A percentile compares a stretch with the other conserved stretches of the same genome.
phyloP scores from a whole-genome alignment of 192 early-diverging fungal genomes.

The Allomyces javanicus region DNA sequence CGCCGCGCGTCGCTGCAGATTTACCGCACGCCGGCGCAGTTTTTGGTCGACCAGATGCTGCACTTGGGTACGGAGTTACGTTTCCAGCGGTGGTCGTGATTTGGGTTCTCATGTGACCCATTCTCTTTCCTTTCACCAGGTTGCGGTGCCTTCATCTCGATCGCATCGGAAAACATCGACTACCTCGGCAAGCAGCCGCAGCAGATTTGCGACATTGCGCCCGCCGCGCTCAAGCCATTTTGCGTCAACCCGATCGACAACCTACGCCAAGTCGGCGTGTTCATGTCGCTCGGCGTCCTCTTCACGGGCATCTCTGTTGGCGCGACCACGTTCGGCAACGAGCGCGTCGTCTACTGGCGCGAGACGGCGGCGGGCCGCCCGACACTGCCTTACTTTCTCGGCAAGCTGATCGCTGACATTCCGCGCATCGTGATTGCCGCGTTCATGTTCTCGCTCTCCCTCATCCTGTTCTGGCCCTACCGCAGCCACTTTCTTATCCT shows the following conservation, averaged over 20 bases:
- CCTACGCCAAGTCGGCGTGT: slow-evolving; percentile 26
- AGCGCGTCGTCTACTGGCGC: slow-evolving; percentile 43
- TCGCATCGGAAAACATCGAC: slow-evolving; percentile 22
- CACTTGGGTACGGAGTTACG: slow-evolving; percentile 12
- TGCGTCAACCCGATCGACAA: slow-evolving; percentile 10
- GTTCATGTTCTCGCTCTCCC: slow-evolving; percentile 30
- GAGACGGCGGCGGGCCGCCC: slow-evolving; percentile 33
- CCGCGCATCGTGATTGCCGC: slow-evolving; percentile 33
- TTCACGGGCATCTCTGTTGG: slow-evolving; percentile 40
- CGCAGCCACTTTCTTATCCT: slow-evolving; percentile 11
- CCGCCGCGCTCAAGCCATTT: slow-evolving; percentile 12
- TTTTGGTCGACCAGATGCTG: slow-evolving; percentile 7
- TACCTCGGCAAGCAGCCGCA: slow-evolving; percentile 31
- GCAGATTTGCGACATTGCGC: slow-evolving; percentile 23
- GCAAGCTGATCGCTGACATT: slow-evolving; percentile 37
- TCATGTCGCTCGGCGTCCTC: slow-evolving; percentile 30
- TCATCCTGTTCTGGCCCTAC: slow-evolving; percentile 34
- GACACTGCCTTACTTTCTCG: slow-evolving; percentile 39
- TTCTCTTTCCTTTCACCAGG: slow-evolving; percentile 20
- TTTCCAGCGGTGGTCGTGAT: slow-evolving; percentile 19
- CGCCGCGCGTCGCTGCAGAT: slow-evolving; percentile 10
- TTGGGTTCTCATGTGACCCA: slow-evolving; percentile 24
- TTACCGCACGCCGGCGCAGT: slow-evolving; percentile 13
- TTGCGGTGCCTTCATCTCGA: slow-evolving; percentile 27
- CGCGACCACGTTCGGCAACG: slow-evolving; percentile 34